Conservation (phyloP, 163 green algal genomes). For the Scenedesmus sp. region DNA sequence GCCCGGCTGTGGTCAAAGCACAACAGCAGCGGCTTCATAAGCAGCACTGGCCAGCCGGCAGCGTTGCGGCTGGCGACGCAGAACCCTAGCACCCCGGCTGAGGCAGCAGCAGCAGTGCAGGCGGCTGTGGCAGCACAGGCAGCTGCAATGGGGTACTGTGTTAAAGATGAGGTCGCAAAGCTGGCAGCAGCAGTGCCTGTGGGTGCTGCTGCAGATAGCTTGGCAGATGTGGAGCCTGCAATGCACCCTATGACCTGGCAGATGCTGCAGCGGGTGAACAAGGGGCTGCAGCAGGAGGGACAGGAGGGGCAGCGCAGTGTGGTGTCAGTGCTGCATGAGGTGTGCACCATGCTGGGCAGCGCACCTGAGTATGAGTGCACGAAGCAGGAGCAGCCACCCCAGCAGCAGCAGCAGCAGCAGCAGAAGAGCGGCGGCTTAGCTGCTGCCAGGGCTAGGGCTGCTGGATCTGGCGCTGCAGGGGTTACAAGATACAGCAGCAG, state of each 20-base stretch:
- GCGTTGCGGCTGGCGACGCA: not conserved
- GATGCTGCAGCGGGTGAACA: conserved; percentile 5
- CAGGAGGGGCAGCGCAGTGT: not conserved
- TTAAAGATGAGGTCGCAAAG: conserved; percentile 11
- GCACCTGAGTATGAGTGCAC: not conserved
- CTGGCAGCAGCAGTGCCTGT: not conserved
- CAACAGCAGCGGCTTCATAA: not conserved
- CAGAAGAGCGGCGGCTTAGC: not conserved
- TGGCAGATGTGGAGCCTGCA: conserved; percentile 12
- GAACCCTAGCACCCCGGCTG: not conserved
- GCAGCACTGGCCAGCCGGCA: conserved; percentile 11
- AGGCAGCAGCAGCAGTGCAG: conserved; percentile 10
- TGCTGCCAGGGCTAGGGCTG: not conserved
- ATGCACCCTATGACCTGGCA: conserved; percentile 13
- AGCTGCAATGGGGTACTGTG: conserved; percentile 4
- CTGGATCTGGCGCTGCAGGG: not conserved
- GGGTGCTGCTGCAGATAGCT: not conserved
- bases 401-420: not conserved
- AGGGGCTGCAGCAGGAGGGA: no score
- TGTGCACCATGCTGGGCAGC: not conserved
- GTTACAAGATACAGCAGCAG: not conserved
- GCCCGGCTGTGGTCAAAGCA: conserved; percentile 1
- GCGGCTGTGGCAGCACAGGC: conserved; percentile 13
- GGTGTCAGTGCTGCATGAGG: conserved; percentile 5
- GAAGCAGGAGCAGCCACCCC: not conserved